phyloP scores from a whole-genome alignment of 768 basidiomycete species.

The Strobilomyces dryophilus region DNA sequence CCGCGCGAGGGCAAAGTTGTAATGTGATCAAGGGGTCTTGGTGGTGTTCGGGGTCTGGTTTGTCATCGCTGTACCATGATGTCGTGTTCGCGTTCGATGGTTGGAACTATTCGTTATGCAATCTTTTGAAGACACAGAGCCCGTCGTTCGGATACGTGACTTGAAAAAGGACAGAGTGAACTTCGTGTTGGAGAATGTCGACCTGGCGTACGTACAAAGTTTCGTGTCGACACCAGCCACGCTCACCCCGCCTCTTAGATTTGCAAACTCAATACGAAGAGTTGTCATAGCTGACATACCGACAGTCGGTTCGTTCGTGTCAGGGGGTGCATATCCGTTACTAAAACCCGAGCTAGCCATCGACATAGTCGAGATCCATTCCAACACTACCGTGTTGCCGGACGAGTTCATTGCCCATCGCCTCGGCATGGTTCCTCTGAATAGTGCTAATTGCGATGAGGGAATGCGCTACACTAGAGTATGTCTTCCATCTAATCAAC shows the following conservation, averaged over 20 bases:
- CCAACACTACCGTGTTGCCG: constrained; percentile 88
- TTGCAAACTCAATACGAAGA: constrained; percentile 91
- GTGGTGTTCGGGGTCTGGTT: constrained; percentile 23
- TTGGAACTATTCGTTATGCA: constrained; percentile 27
- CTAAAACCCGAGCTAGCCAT: constrained; percentile 58
- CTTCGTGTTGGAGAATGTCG: constrained; percentile 94
- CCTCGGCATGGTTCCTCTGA: constrained; percentile 88
- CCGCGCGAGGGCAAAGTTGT: constrained; percentile 39
- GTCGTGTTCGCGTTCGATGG: too few species aligned
- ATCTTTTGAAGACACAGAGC: constrained; percentile 43
- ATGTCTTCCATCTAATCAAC: constrained; percentile 22
- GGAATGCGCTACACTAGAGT: constrained; percentile 79
- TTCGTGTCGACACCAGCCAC: neutral
- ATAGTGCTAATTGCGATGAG: constrained; percentile 85
- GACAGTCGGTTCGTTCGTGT: constrained; percentile 71
- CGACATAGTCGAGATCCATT: constrained; percentile 90
- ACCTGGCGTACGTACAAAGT: constrained; percentile 70
- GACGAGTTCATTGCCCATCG: constrained; percentile 98
- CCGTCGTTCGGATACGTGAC: constrained; percentile 78
- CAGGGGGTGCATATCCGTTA: neutral
- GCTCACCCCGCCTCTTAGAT: constrained; percentile 41
- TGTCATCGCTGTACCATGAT: too few species aligned
- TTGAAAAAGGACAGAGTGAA: constrained; percentile 82
- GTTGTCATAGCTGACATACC: constrained; percentile 97
- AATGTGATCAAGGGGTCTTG: neutral